phyloP scores from a whole-genome alignment of 2,329 filamentous ascomycete genomes.

The Clarireedia paspali region DNA sequence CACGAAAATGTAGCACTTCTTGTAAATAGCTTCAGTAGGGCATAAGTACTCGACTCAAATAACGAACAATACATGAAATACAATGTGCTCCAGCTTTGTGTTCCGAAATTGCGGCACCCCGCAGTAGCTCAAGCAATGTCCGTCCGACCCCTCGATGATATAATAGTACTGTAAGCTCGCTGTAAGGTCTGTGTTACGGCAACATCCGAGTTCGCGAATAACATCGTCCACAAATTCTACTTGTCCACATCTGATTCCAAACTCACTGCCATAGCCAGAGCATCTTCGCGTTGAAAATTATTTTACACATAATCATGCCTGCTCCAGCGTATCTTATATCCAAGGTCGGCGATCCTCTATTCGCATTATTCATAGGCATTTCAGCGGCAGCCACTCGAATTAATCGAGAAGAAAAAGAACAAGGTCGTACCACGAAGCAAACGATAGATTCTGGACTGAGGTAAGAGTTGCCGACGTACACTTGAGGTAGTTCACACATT shows the following conservation, averaged over 20 bases:
- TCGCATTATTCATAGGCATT: conserved; percentile 44
- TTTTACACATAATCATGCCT: conserved; percentile 20
- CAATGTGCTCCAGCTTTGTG: neutral
- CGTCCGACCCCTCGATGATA: neutral
- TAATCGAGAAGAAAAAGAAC: conserved; percentile 43
- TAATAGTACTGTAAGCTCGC: neutral
- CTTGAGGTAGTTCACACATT: neutral
- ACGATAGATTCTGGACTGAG: conserved; percentile 28
- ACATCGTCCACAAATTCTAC: neutral
- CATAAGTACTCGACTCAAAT: conserved; percentile 17
- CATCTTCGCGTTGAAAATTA: neutral
- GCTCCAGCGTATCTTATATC: conserved; percentile 27
- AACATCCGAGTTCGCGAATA: no score
- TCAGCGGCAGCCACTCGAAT: conserved; percentile 45
- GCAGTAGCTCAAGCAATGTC: neutral
- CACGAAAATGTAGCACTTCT: conserved; percentile 8
- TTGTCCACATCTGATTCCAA: neutral
- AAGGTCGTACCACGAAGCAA: conserved; percentile 23
- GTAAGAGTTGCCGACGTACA: conserved; percentile 12
- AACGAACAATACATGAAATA: conserved; percentile 1
- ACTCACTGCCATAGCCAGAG: neutral
- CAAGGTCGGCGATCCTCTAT: conserved; percentile 45
- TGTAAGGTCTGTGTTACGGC: no score
- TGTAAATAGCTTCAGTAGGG: conserved; percentile 14
- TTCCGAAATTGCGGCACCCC: neutral